Conservation (phyloP, 2,329 filamentous ascomycete genomes). For the Sphaerulina populicola region DNA sequence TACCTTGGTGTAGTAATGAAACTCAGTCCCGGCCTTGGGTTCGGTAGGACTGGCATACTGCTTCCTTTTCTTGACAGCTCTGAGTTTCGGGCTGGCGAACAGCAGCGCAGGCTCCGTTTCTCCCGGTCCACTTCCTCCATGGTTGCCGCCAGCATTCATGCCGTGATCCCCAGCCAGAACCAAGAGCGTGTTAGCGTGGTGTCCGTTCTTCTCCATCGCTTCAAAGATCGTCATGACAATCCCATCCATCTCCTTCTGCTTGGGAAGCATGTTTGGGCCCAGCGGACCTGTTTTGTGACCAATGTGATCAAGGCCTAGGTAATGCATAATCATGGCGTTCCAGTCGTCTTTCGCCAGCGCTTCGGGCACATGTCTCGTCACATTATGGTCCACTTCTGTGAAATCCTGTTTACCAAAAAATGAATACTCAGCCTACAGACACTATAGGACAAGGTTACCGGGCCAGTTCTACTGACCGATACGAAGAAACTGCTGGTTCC, state of each 20-base stretch:
- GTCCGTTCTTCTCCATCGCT: conserved; percentile 60
- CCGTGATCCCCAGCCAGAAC: conserved; percentile 90
- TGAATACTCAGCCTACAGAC: conserved; percentile 33
- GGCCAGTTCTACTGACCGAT: conserved; percentile 56
- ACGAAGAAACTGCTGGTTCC: conserved; percentile 98
- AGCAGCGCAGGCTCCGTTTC: conserved; percentile 90
- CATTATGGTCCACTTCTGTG: conserved; percentile 94
- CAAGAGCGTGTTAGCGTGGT: conserved; percentile 70
- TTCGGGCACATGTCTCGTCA: conserved; percentile 74
- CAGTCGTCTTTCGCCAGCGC: conserved; percentile 75
- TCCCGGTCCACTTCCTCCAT: conserved; percentile 85
- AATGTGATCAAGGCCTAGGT: conserved; percentile 92
- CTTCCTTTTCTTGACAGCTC: neutral
- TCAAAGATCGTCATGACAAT: conserved; percentile 69
- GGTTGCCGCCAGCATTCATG: conserved; percentile 99
- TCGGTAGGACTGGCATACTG: conserved; percentile 45
- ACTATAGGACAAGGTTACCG: conserved; percentile 22
- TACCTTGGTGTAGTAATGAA: conserved; percentile 74
- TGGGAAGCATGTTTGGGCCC: conserved; percentile 79
- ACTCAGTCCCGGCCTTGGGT: conserved; percentile 53
- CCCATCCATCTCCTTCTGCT: conserved; percentile 87
- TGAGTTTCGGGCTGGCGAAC: conserved; percentile 45
- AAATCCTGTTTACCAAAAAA: conserved; percentile 59
- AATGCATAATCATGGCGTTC: conserved; percentile 91
- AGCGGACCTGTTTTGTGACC: conserved; percentile 89